Evolutionary conservation across 208 protist genomes (phyloP), one percentile per base, ranked within the genome.

Genomic region (Crithidia mellificae): DNA sequence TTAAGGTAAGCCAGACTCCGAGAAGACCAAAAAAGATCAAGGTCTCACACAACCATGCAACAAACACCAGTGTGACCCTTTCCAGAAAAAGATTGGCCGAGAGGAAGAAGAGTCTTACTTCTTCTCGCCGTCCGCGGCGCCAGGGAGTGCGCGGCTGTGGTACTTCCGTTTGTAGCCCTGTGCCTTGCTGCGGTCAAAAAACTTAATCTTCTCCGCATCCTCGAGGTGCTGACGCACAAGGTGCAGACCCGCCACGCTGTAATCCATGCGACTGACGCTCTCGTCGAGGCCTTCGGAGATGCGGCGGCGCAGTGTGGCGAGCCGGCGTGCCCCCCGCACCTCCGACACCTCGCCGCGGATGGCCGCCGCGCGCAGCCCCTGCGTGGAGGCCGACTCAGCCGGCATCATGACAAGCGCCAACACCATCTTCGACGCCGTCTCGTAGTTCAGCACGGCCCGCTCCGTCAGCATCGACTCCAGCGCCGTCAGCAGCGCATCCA

Each of bases 111-210:
- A 32, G 41, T 11, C n/a, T 50, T 15, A 59, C 59, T 68, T 51
- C n/a, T 54, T 43, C 14, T 50, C 30, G 20, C 30, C 32, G 46
- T 50, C 59, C n/a, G 65, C 38, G 36, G 47, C 44, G 14, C 41
- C 44, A 2, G 64, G 63, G 20, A 93, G 53, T 0, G 74, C 84
- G 29, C 84, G 84, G 53, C 64, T 84, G 72, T 94, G 85, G 38
- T 92, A 94, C 77, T 85, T 88, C 55, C 85, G 84, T 74, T 91
- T 94, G 68, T 91, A 70, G 47, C 88, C 88, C 63, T 94, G 88
- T 39, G 85, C 85, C 70, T 91, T 91, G 65, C 84, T 91, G 30
- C 86, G 47, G 54, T 94, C 88, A 62, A 90, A 92, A 74, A 94
- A 94, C 44, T 82, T 80, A 22, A 89, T 63, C 66, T 89, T 89